Base-by-base conservation (phyloP, 495 filamentous ascomycete species). In the Aspergillus sparsus region DNA sequence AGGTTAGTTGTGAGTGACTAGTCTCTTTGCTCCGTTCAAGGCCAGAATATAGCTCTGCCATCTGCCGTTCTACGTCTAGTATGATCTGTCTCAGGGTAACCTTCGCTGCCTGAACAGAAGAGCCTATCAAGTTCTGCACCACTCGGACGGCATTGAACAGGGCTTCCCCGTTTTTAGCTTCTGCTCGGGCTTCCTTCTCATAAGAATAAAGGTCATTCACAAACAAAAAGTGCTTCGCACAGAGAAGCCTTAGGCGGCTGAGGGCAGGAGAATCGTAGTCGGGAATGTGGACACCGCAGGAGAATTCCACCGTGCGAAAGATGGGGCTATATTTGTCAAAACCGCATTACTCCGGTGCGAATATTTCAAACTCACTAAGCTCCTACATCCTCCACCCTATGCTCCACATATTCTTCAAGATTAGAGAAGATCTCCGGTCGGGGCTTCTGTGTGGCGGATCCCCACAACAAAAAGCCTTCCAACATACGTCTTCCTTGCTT, bases 181-280 rank as follows among this genome's bases (percentile, higher is more conserved):
- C 50, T 9, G 44, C 64, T 13, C 42, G 12, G 0, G 18, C 42
- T 41, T 66, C 64, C 31, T 66, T 66, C 9, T 44, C 53, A 27
- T 63, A 66, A 2, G 64, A 66, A 21, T 66, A 66, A 1, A 63
- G 57, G 42, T 66, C 64, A 27, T 66, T 66, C 7, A 53, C 59
- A 1, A 66, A 58, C 2, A 61, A 36, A 12, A 54, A 55, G 16
- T 66, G 64, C 12, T 46, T 56, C 9, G 56, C 56, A 42, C 55
- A 62, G 18, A 62, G 60, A 53, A 39, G 27, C 32, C 42, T 6
- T 11, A 66, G 32, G 4, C 6, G 27, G 2, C 21, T n/a, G 10
- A 60, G 16, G 7, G 6, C 6, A 10, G 42, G 11, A 13, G 12
- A 5, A 0, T 62, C 51, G 32, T 46, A 9, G 8, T 49, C n/a